Percentiles rank a stretch among this genome's conserved stretches.
These are phyloP conservation scores for Mucor velutinosus DNA, from an alignment of 371 early-diverging fungal species.

Conservation along the genomic window DNA sequence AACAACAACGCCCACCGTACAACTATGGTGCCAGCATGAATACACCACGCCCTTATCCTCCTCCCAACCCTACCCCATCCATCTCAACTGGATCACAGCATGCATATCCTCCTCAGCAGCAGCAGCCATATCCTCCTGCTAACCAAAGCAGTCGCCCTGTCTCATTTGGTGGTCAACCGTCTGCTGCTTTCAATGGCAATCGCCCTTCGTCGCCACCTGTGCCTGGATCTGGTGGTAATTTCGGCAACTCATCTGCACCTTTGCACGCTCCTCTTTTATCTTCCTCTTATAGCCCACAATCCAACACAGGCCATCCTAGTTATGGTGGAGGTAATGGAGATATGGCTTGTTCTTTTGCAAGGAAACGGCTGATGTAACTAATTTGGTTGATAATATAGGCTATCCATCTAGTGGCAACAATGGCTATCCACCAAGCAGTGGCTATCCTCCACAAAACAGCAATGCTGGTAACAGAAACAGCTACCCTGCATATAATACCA, in stretches of 20 bases:
- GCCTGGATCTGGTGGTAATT: background rate
- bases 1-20: constrained; percentile 9
- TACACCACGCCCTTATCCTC: constrained; percentile 17
- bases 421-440: constrained; percentile 7
- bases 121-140: constrained; percentile 3
- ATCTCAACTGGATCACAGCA: constrained; percentile 17
- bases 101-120: constrained; percentile 9
- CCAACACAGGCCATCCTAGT: background rate
- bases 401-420: constrained; percentile 9
- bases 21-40: background rate
- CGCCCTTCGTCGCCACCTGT: constrained; percentile 21
- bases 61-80: constrained; percentile 17
- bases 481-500: constrained; percentile 8
- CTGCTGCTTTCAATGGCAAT: constrained; percentile 19
- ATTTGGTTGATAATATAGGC: background rate
- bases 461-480: constrained; percentile 17
- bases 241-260: constrained; percentile 9
- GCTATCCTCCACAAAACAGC: constrained; percentile 10
- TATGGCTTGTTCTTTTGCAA: background rate
- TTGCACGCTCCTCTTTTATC: constrained; percentile 27
- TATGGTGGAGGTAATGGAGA: constrained; percentile 11
- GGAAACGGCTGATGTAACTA: background rate
- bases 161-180: constrained; percentile 22
- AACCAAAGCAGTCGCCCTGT: constrained; percentile 8
- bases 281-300: constrained; percentile 24